Base-by-base conservation (phyloP, 2,329 filamentous ascomycete genomes). In the Diplodia scrobiculata region DNA sequence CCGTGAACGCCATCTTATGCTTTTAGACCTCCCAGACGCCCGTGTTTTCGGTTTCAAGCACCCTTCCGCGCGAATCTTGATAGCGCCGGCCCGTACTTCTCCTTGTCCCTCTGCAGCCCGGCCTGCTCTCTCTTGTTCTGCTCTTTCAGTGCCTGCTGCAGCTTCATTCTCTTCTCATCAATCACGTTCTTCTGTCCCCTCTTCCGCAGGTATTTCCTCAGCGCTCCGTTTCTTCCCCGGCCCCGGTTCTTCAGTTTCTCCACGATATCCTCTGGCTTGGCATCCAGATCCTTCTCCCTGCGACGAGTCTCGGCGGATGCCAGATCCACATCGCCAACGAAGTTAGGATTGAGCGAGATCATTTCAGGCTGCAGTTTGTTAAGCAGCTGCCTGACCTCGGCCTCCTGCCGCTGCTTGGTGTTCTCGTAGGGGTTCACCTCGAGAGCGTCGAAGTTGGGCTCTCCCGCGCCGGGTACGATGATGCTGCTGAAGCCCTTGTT, bases 281-380 rank as follows among this genome's bases (percentile, higher is more conserved):
- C 84, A 71, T 98, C 94, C 48, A 96, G 84, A 74, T 96, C 90
- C 74, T 86, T 88, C 73, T 96, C 92, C 29, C 87, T 87, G 73
- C 87, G 84, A 58, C 89, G 84, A 81, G 95, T 89, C 80, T 91
- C 85, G 68, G 93, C 87, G 41, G 89, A 91, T 60, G 91, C 86
- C 66, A 92, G 82, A 75, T 99, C 93, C 36, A 99, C 83, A 71
- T 88, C 91, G 65, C 95, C 95, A 72, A 99, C 87, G 75, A 92
- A 96, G 78, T 95, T 90, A 71, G 95, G 94, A 75, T 99, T 89
- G 25, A 99, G 83, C 1, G 92, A 91, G 69, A 99, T 99, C 92
- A 98, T 99, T 75, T 97, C 94, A 3, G 95, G 94, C 73, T 93
- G 88, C 55, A 99, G 84, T 82, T 99, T 99, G 83, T 96, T 96